Percentiles rank a stretch among this genome's conserved stretches.
phyloP scores from a whole-genome alignment of 371 early-diverging fungal genomes.

The Rhizopus arrhizus region DNA sequence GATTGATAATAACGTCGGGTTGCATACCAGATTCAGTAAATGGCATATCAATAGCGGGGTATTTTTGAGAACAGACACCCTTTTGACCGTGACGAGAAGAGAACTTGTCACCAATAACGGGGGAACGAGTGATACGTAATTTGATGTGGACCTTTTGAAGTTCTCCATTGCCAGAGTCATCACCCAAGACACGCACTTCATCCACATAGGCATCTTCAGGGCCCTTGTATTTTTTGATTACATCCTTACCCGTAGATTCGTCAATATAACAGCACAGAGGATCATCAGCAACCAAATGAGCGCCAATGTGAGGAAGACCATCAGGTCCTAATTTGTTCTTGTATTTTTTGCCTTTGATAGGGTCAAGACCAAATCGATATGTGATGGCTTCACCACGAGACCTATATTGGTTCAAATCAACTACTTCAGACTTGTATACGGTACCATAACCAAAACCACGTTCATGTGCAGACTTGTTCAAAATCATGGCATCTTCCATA shows the following conservation, averaged over 20 bases:
- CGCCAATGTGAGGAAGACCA: slow-evolving; percentile 89
- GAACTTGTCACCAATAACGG: slow-evolving; percentile 99
- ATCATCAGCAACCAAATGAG: slow-evolving; percentile 75
- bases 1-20: slow-evolving; percentile 99
- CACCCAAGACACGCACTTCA: slow-evolving; percentile 82
- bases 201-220: slow-evolving; percentile 90
- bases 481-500: slow-evolving; percentile 99
- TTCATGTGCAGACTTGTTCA: slow-evolving; percentile 96
- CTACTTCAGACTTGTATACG: slow-evolving; percentile 94
- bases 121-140: slow-evolving; percentile 92
- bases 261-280: slow-evolving; percentile 85
- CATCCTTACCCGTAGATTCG: slow-evolving; percentile 76
- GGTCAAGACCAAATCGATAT: slow-evolving; percentile 79
- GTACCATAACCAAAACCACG: slow-evolving; percentile 98
- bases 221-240: slow-evolving; percentile 87
- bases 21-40: slow-evolving; percentile 98
- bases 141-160: slow-evolving; percentile 90
- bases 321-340: slow-evolving; percentile 72
- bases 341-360: slow-evolving; percentile 46
- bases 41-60: slow-evolving; percentile 98
- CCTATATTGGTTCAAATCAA: slow-evolving; percentile 78
- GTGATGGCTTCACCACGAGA: slow-evolving; percentile 71
- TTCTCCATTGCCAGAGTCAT: slow-evolving; percentile 63
- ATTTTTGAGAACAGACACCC: slow-evolving; percentile 98
- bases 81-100: slow-evolving; percentile 99